A percentile compares a stretch with the other conserved stretches of the same genome.
Conservation (phyloP, 208 protist species). For the Leishmania aethiopica region DNA sequence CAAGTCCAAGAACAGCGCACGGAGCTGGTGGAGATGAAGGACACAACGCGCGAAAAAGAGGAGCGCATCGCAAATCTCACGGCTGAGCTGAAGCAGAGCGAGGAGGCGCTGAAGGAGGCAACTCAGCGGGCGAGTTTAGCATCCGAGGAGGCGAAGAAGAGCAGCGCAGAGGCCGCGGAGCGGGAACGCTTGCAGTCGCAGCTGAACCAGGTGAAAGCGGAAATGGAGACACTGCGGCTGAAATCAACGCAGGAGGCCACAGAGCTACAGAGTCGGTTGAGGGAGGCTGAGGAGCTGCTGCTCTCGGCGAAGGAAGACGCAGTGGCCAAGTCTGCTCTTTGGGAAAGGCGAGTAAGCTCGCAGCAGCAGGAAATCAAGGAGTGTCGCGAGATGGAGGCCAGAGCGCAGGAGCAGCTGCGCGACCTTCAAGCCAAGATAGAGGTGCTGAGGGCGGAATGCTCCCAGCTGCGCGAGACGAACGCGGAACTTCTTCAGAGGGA, state of each 20-base stretch:
- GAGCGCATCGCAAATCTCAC: constrained; percentile 28
- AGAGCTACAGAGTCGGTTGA: constrained; percentile 10
- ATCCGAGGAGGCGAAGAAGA: not conserved
- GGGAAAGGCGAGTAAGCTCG: constrained; percentile 5
- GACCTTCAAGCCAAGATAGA: constrained; percentile 20
- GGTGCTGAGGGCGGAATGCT: constrained; percentile 16
- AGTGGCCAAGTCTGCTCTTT: constrained; percentile 20
- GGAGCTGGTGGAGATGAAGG: constrained; percentile 40
- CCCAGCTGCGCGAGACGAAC: constrained; percentile 16
- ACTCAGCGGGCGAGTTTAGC: constrained; percentile 6
- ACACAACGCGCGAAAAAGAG: constrained; percentile 33
- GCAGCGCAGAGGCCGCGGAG: constrained; percentile 5
- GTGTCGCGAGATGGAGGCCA: constrained; percentile 24
- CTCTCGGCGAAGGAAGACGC: constrained; percentile 26
- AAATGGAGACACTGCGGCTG: constrained; percentile 17
- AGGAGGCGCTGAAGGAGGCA: constrained; percentile 14
- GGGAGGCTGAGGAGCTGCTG: constrained; percentile 21
- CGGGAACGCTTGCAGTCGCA: not conserved
- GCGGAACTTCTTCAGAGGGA: constrained; percentile 6
- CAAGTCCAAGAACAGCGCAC: constrained; percentile 36
- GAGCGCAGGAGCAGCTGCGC: constrained; percentile 19
- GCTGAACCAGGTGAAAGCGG: constrained; percentile 12
- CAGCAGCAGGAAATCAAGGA: constrained; percentile 33
- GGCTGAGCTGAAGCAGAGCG: constrained; percentile 23
- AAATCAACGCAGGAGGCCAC: constrained; percentile 15